Evolutionary conservation across 2,329 filamentous ascomycete species (phyloP), one percentile per base, ranked within the genome.

Genomic region (Erysiphe pulchra): DNA sequence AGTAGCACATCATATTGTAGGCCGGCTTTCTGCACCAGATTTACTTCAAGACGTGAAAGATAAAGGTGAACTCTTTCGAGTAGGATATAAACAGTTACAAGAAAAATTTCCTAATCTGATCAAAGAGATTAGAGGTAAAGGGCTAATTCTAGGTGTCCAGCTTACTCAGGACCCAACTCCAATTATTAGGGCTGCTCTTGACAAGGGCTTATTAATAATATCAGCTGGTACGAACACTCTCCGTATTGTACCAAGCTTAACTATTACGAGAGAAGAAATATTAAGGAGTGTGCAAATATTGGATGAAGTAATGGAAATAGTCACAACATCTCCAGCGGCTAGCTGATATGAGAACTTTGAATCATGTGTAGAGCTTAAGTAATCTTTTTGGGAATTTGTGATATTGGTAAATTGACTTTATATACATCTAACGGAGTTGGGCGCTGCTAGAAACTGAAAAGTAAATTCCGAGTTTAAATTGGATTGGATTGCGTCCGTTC

Each of bases 181-280:
- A 12, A 76, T 98, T 48, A 69, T 98, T 49, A 84, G 78, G 51
- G 86, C 85, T 11, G 85, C 86, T 16, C 69, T 90, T 49, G 84
- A 95, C 65, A 70, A 84, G 48, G 90, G 90, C 0, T 61, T 98
- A 56, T 61, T 98, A 48, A 68, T 98, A 48, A 94, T 98, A 57
- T 94, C 85, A 1, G 87, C 84, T 28, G 90, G 90, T 1, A 85
- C 77, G 30, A 93, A 95, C 58, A 94, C 86, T 9, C 63, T 98
- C 53, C 70, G 90, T 42, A 93, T 98, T 55, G 85, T 95, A 47
- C 90, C 90, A 31, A 80, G 83, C 49, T 64, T 98, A 56, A 75
- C 77, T 6, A 80, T 98, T 47, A 79, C 73, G 0, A 75, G 83
- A 53, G 72, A 71, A 24, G 81, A 94, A 68, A 90, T 95, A 52